Evolutionary conservation across 1,284 basidiomycete genomes (phyloP), one percentile per base, ranked within the genome.

Genomic region (Ustilago xerochloae): DNA sequence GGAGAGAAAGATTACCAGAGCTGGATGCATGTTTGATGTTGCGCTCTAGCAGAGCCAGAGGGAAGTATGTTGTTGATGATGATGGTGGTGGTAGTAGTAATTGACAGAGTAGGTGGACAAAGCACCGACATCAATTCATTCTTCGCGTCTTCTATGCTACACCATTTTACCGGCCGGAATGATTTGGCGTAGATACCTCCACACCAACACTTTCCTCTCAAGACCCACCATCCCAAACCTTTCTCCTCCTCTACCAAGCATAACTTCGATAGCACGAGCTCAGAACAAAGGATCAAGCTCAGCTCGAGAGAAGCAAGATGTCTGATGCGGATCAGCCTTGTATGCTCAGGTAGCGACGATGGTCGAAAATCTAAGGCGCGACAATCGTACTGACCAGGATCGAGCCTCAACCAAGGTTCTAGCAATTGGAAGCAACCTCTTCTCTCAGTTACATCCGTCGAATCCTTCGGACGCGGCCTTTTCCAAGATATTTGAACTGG

Each of bases 1-100:
- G 4, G 63, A 59, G 28, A 73, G 35, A 22, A 81, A 60, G 36
- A 81, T 78, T n/a, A 78, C 67, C 7, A 77, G 29, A 15, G 79
- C 79, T 22, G 79, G 75, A 61, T 81, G 79, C 75, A 81, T 80
- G 26, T 32, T 60, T 32, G 6, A 0, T 15, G 1, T 35, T 52
- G 24, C 29, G 33, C 22, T 35, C 47, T 18, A 32, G 47, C 10
- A 22, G 24, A 33, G 36, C 22, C 6, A 15, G n/a, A 7, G 24
- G 28, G 24, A 9, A 10, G 9, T 4, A 22, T 8, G 35, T 16
- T 15, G 4, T 22, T 28, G 16, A 35, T 24, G 16, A 43, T 5
- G 13, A 20, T 33, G 18, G 13, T 51, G 39, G 45, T 7, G 30
- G 57, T 33, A 43, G 54, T 28, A 22, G 26, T 29, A 15, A 39